Base-by-base conservation (phyloP, 163 green algal genomes). In the Scenedesmus sp. region DNA sequence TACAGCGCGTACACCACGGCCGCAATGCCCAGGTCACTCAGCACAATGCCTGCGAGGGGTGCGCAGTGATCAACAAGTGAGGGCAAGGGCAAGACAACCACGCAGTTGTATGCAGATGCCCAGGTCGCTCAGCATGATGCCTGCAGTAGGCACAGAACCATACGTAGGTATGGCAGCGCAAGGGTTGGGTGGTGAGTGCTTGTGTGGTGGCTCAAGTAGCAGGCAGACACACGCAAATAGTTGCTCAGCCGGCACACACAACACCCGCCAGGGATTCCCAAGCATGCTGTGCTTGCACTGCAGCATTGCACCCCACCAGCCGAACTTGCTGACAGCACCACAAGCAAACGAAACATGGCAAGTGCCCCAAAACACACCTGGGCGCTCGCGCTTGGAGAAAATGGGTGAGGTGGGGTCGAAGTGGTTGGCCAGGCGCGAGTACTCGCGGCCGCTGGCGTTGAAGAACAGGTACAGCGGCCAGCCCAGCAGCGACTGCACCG, bases 361-460 rank as follows among this genome's bases (percentile, higher is more conserved):
- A 46, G 34, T 46, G 34, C 34, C 34, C 76, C 26, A 46, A 46
- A 70, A 26, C 76, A 98, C 95, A 93, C 98, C 97, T 0, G 94
- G 57, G 0, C 97, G 95, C 95, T 99, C 97, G 52, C 95, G 94
- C 88, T 96, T 97, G 91, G 93, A 96, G 94, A 99, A 99, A 84
- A 99, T 98, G 86, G 97, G 97, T 4, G 95, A 97, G 93, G 90
- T 97, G 18, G 97, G 97, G 94, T 98, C 95, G 84, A 99, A 99
- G 94, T 99, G 97, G 95, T 97, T 98, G 82, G 96, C 96, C 81
- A 91, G 96, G 70, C 95, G 90, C 85, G 88, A 82, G 87, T 98
- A 98, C 15, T 95, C 88, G 26, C 95, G 95, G 23, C 95, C 95
- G 5, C 92, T 94, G 5, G 95, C 90, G 91, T 98, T 98, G 89